Evolutionary conservation across 768 basidiomycete genomes (phyloP), one percentile per base, ranked within the genome.

Genomic region (Tulasnella sp.): DNA sequence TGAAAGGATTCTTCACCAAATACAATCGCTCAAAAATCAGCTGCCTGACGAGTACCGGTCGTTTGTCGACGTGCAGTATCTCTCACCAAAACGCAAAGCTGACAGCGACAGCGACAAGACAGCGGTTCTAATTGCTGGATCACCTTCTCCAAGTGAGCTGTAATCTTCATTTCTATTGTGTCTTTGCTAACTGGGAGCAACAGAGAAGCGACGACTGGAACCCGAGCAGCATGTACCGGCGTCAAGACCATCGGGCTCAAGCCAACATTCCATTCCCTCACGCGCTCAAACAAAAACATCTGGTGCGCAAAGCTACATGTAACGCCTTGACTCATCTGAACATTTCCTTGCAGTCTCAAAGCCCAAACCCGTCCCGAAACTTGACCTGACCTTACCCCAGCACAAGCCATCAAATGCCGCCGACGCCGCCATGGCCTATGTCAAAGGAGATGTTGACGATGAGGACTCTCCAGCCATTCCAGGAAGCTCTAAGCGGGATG

Each of bases 401-500:
- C 69, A 39, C 26, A 15, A n/a, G 10, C 26, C 40, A 3, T 77
- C 69, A 1, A 70, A n/a, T 37, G n/a, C 69, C 42, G 39, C 75
- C 35, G 51, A 61, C 23, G n/a, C 51, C 10, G 39, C 16, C 55
- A 37, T 40, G 57, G 75, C 39, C 48, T 57, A 57, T 32, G 55
- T 29, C 32, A 71, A 29, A 29, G 37, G 44, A 3, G 69, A 70
- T 39, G 26, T 39, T n/a, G 44, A 42, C 11, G 37, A 35, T 13
- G 20, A 67, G 16, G 20, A 9, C 20, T 35, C 16, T 3, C 23
- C 16, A 2, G 51, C 23, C 1, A 51, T 51, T n/a, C n/a, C 40
- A 4, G 70, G 40, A 15, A 72, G 48, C 72, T 23, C 42, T 23
- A 69, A 81, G 73, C 83, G 88, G 46, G 92, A 93, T 80, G 91